Conservation (phyloP, 495 filamentous ascomycete species). For the Glonium stellatum region DNA sequence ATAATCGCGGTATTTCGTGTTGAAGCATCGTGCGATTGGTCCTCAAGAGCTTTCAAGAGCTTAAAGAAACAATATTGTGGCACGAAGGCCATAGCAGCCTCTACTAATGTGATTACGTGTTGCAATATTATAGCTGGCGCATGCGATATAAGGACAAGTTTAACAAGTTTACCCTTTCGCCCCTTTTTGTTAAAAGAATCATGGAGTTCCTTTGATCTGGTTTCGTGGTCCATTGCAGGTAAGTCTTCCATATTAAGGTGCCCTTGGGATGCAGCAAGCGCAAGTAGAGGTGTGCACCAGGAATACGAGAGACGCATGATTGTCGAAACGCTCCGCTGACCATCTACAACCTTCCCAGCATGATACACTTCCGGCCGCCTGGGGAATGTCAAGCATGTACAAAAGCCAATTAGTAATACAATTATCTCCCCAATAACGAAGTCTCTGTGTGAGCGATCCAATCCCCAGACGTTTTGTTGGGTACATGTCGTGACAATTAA, state of each 20-base stretch:
- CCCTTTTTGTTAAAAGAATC: not conserved
- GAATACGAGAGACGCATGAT: not conserved
- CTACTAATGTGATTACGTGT: not conserved
- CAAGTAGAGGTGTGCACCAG: not conserved
- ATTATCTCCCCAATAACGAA: not conserved
- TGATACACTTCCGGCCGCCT: not conserved
- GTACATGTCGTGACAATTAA: not conserved
- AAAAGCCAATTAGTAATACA: not conserved
- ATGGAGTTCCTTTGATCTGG: not conserved
- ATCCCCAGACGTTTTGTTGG: not conserved
- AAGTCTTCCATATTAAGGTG: not conserved
- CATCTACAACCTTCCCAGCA: not conserved
- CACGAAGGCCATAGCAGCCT: not conserved
- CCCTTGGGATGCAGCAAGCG: not conserved
- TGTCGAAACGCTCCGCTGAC: not conserved
- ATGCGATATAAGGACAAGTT: conserved; percentile 1
- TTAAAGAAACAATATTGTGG: not conserved
- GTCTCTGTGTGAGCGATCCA: not conserved
- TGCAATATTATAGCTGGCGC: not conserved
- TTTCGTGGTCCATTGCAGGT: not conserved
- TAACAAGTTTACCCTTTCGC: not conserved
- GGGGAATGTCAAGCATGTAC: not conserved
- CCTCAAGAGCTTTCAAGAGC: not conserved
- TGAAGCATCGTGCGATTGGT: not conserved
- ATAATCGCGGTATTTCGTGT: not conserved